Evolutionary conservation across 805 yeast genomes (phyloP), one percentile per base, ranked within the genome.

Genomic region (Candida suzukii): DNA sequence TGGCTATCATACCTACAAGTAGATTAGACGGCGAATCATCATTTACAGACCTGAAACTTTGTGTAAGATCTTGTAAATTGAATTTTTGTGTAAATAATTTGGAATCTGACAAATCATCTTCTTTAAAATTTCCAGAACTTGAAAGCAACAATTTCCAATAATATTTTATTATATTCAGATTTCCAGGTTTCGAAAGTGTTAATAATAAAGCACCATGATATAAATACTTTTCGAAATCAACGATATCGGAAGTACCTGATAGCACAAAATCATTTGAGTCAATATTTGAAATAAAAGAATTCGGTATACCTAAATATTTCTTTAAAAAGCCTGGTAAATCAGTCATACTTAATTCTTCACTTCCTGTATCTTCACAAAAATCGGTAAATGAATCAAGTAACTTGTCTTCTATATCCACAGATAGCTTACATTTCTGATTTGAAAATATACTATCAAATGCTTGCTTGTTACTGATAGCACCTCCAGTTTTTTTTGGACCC

Each of bases 211-310:
- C 69, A 2, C 74, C 71, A 37, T 53, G 54, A 31, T 57, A 53
- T 27, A 74, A 41, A 31, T 71, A 55, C 42, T 64, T 66, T 35
- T 72, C 77, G 45, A 74, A 71, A 49, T 73, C 79, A 12, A 75
- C 63, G 3, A 74, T 53, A 28, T 65, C 50, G 1, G 42, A 38
- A 0, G 74, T 67, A 0, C 67, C 72, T 16, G 63, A 70, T 11
- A 72, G 46, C 1, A 58, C 47, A 20, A 71, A 45, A 11, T 64
- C 60, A 0, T 51, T 50, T 1, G 41, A 37, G 3, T 56, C 47
- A 12, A 68, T 33, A 60, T 58, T 41, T 46, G 45, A 12, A 40
- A 54, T 37, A 57, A 62, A n/a, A 50, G 54, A 32, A 24, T 43
- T 22, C 60, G 70, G 45, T 58, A 58, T 41, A 14, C 42, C 37